Base-by-base conservation (phyloP, 208 protist genomes). In the Trichomonas vaginalis region DNA sequence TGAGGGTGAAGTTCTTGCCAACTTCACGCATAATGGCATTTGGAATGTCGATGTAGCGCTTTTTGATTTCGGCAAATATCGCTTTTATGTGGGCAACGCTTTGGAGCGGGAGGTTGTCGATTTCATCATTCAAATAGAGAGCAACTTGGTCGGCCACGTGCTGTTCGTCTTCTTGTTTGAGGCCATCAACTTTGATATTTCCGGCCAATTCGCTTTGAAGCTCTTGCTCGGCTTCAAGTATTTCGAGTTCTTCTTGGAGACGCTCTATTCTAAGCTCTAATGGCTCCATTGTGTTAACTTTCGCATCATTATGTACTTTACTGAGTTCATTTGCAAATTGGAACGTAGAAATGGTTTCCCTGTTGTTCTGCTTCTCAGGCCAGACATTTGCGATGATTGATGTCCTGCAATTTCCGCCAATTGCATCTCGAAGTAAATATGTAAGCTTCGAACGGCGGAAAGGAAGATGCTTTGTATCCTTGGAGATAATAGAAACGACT, bases 251-350 rank as follows among this genome's bases (percentile, higher is more conserved):
- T 17, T 17, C 45, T 47, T 92, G n/a, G 4, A 92, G 86, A 9
- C 37, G 23, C 46, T 92, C 86, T 21, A 92, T 92, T 37, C 86
- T 6, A 14, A 92, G 45, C 37, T 92, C 86, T 39, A 39, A 45
- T 51, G 86, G 86, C 56, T 92, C 86, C 86, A 92, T 92, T 92
- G 45, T 92, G 45, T 92, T 92, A 39, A 92, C 86, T 92, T 92
- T 92, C 0, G 86, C 40, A 92, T 92, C 45, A 51, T 92, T 92
- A 35, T 15, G 9, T 8, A 92, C 86, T 92, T 92, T 48, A 2
- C 45, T 27, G 14, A 92, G 42, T 45, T 92, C 45, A 17, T 35
- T 45, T n/a, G 86, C 86, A 92, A 92, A 92, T 39, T 92, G 86
- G 45, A 92, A 92, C 23, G 86, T 92, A 39, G 86, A 92, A 39